These are phyloP conservation scores for Fusarium compactum DNA, from an alignment of 2,329 filamentous ascomycete genomes.

Conservation along the genomic window DNA sequence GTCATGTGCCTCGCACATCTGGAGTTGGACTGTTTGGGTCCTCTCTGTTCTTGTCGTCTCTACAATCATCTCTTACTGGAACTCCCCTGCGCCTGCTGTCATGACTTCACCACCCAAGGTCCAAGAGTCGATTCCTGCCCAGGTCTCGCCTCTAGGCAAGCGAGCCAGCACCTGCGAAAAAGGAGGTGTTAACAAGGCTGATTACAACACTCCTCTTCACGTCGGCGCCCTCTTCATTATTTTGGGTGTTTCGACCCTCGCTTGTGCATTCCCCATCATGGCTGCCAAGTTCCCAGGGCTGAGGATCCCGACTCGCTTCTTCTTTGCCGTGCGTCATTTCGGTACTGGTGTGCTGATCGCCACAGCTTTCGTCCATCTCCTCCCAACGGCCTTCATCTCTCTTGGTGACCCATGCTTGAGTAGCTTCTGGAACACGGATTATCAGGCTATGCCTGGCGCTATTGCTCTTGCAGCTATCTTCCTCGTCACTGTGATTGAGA, in stretches of 20 bases:
- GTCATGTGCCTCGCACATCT: conserved; percentile 50
- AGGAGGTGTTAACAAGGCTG: conserved; percentile 48
- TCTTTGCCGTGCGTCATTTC: conserved; percentile 74
- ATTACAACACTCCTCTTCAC: conserved; percentile 69
- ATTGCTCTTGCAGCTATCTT: conserved; percentile 84
- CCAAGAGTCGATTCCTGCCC: conserved; percentile 22
- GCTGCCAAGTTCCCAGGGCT: conserved; percentile 64
- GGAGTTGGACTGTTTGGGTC: conserved; percentile 58
- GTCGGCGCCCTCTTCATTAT: conserved; percentile 68
- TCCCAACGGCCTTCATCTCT: conserved; percentile 74
- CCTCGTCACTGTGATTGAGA: conserved; percentile 85
- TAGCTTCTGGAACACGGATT: conserved; percentile 79
- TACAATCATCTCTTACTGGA: conserved; percentile 47
- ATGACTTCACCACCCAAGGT: conserved; percentile 11
- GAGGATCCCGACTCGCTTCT: conserved; percentile 66
- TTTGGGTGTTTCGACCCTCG: conserved; percentile 60
- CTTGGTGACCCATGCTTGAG: conserved; percentile 76
- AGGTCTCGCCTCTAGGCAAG: conserved; percentile 39
- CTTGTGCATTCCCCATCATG: conserved; percentile 66
- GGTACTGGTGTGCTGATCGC: conserved; percentile 81
- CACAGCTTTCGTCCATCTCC: conserved; percentile 83
- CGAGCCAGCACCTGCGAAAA: conserved; percentile 47
- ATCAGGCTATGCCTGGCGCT: conserved; percentile 82
- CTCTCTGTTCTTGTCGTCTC: conserved; percentile 57
- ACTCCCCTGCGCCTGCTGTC: conserved; percentile 17